Conservation (phyloP, 176 grass and related monocot genomes). For the Oryza meyeriana region DNA sequence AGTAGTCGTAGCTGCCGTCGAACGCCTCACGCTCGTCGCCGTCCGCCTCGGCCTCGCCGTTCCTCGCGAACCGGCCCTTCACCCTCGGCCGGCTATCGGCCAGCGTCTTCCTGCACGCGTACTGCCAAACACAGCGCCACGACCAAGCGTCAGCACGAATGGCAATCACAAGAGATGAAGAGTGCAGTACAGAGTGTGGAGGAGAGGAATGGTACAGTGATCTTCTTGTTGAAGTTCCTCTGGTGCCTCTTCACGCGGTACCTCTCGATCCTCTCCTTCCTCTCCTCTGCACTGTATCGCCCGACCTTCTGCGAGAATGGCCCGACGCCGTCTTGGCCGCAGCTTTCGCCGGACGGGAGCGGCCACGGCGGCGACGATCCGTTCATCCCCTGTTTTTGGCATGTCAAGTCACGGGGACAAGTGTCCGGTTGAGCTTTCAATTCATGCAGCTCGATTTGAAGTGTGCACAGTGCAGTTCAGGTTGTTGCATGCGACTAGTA, state of each 20-base stretch:
- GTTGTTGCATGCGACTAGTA: not conserved
- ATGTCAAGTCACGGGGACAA: not conserved
- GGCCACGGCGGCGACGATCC: conserved; percentile 25
- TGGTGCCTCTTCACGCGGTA: conserved; percentile 67
- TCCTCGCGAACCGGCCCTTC: conserved; percentile 81
- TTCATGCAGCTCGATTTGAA: not conserved
- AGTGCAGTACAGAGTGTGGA: not conserved
- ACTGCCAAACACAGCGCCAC: conserved; percentile 31
- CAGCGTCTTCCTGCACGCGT: conserved; percentile 93
- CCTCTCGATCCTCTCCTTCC: conserved; percentile 68
- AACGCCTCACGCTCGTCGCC: conserved; percentile 57
- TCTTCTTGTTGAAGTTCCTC: conserved; percentile 90
- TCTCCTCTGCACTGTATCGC: conserved; percentile 67
- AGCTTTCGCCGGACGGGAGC: conserved; percentile 32
- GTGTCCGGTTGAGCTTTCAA: not conserved
- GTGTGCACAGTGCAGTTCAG: not conserved
- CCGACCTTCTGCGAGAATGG: conserved; percentile 49
- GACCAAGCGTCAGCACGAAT: not conserved
- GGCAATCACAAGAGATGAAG: not conserved
- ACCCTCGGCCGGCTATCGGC: conserved; percentile 88
- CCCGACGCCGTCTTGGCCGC: conserved; percentile 43
- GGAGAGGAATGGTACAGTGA: conserved; percentile 53
- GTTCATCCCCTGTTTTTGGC: conserved; percentile 63
- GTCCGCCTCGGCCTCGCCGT: conserved; percentile 65
- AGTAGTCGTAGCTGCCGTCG: conserved; percentile 43